These are phyloP conservation scores for Eucalyptus curtisii DNA, from an alignment of 345 rosid genomes.

Conservation along the genomic window DNA sequence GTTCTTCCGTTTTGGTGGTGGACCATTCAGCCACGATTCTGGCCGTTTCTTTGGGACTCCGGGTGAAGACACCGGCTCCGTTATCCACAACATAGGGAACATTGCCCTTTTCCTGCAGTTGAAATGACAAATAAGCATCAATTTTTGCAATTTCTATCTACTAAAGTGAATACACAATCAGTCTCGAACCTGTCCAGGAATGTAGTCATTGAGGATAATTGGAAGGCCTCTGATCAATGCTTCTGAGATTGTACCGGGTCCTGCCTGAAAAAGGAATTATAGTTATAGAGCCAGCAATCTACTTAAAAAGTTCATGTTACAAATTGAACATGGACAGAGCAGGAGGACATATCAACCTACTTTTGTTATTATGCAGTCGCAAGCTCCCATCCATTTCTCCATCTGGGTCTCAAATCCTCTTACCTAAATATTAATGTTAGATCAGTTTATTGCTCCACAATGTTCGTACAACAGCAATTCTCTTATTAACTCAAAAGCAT, in stretches of 20 bases:
- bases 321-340: not conserved
- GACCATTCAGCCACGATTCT: slow-evolving; percentile 82
- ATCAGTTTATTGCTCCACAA: not conserved
- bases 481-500: not conserved
- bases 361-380: slow-evolving; percentile 89
- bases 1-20: slow-evolving; percentile 60
- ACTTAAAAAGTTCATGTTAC: not conserved
- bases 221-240: slow-evolving; percentile 89
- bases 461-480: not conserved
- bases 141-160: not conserved
- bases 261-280: slow-evolving; percentile 47
- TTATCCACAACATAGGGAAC: slow-evolving; percentile 93
- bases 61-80: slow-evolving; percentile 86
- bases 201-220: slow-evolving; percentile 89
- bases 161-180: not conserved
- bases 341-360: slow-evolving; percentile 5
- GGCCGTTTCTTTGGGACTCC: slow-evolving; percentile 91
- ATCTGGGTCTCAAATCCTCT: slow-evolving; percentile 86
- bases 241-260: slow-evolving; percentile 96
- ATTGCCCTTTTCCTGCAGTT: slow-evolving; percentile 70
- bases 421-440: slow-evolving; percentile 18
- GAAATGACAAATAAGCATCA: not conserved
- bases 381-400: slow-evolving; percentile 99
- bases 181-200: slow-evolving; percentile 71
- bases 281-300: not conserved